Evolutionary conservation across 257 asterid species (phyloP), one percentile per base, ranked within the genome.

Genomic region (Plectranthus barbatus): DNA sequence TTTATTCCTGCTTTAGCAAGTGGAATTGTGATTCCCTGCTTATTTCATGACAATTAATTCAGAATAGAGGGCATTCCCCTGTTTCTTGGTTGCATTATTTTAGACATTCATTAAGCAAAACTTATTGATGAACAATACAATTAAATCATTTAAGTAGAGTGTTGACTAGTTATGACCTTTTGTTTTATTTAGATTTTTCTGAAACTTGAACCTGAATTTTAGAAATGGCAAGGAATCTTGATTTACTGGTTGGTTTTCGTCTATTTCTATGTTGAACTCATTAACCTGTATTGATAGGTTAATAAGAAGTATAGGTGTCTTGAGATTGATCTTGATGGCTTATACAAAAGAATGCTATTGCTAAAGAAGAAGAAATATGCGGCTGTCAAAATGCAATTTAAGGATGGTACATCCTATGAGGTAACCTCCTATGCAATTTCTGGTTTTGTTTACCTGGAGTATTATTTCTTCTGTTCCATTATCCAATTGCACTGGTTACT

Each of bases 291-390:
- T 69, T 69, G 62, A 23, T 74, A 92, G 99, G 99, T 93, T 56
- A 93, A 93, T 81, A 90, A 87, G 84, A 93, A 90, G 77, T 93
- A 93, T 76, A 85, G 76, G 80, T 79, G 97, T 67, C 83, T 93
- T 80, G 99, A 93, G 74, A 93, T 93, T 78, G 99, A 93, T 69
- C 99, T 93, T 41, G 99, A 93, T 78, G 97, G 97, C 56, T 36
- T 93, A 79, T 93, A 90, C 79, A 93, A 90, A 79, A 84, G 97
- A 81, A 90, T 93, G 99, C 78, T 93, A 64, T 83, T 93, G 77
- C 89, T 90, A 66, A 93, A 93, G 86, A 93, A 93, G 80, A 93
- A 93, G 91, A 93, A 93, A 78, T 93, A 93, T 77, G 99, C 99
- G 11, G 97, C 99, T 63, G 93, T 93, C 69, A 93, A 87, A 77